Percentiles rank a stretch among this genome's conserved stretches.
Conservation (phyloP, 2,329 filamentous ascomycete genomes). For the Stagonosporopsis vannaccii region DNA sequence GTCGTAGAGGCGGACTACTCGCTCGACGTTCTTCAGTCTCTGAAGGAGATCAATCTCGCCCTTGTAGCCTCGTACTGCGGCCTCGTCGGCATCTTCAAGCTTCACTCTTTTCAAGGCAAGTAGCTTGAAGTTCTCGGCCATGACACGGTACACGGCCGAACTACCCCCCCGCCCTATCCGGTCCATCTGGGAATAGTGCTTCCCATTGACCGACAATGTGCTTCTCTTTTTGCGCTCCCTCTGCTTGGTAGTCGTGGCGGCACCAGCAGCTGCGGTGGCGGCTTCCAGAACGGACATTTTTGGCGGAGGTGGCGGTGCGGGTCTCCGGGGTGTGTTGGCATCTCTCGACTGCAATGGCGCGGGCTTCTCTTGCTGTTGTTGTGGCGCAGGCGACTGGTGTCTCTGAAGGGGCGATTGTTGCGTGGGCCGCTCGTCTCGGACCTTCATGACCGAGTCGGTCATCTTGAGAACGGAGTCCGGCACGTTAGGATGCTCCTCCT, state of each 20-base stretch:
- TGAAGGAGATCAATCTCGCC: constrained; percentile 92
- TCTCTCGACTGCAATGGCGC: constrained; percentile 61
- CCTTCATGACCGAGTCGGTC: constrained; percentile 46
- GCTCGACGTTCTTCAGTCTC: constrained; percentile 82
- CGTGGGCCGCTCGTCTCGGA: constrained; percentile 34
- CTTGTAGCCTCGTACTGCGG: constrained; percentile 84
- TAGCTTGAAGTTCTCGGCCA: constrained; percentile 95
- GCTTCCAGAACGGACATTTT: constrained; percentile 98
- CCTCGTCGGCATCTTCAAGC: constrained; percentile 86
- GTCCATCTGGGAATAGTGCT: constrained; percentile 87
- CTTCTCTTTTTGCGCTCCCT: constrained; percentile 77
- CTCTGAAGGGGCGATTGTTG: constrained; percentile 41
- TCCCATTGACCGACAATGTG: constrained; percentile 87
- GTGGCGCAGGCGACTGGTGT: constrained; percentile 42
- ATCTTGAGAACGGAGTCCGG: constrained; percentile 19
- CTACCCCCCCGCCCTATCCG: constrained; percentile 92
- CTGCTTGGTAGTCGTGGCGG: constrained; percentile 72
- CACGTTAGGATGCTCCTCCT: constrained; percentile 31
- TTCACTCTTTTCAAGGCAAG: constrained; percentile 94
- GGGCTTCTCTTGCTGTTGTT: constrained; percentile 52
- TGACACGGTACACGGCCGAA: constrained; percentile 93
- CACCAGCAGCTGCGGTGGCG: constrained; percentile 82
- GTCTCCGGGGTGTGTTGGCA: constrained; percentile 77
- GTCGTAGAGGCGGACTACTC: constrained; percentile 89
- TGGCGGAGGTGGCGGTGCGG: constrained; percentile 81